Conservation (phyloP, 108 stramenopile species). For the Epithemia pelagica region DNA sequence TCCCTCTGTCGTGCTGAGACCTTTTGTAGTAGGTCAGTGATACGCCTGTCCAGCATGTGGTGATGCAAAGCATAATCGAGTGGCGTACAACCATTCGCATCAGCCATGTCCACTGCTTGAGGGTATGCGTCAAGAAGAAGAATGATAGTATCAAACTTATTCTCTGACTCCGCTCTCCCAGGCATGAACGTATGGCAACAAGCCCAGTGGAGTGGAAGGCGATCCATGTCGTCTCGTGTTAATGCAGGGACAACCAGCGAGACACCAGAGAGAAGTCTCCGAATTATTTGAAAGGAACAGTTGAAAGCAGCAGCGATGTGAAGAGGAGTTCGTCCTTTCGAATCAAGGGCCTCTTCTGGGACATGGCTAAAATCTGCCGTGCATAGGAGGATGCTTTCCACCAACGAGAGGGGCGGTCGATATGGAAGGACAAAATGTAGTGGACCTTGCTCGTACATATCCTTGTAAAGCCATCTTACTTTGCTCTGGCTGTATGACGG, state of each 20-base stretch:
- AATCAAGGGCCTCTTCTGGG: constrained; percentile 11
- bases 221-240: constrained; percentile 1
- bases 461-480: neutral
- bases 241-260: neutral
- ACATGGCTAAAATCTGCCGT: neutral
- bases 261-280: neutral
- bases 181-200: neutral
- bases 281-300: neutral
- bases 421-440: constrained; percentile 1
- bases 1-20: neutral
- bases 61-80: neutral
- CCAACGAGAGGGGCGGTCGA: neutral
- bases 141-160: constrained; percentile 2
- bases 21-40: neutral
- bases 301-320: constrained; percentile 3
- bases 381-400: constrained; percentile 1
- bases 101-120: constrained; percentile 1
- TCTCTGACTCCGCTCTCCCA: constrained; percentile 4
- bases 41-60: neutral
- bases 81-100: neutral
- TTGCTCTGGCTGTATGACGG: neutral
- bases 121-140: constrained; percentile 6
- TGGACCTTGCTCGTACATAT: constrained; percentile 5
- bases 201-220: constrained; percentile 5
- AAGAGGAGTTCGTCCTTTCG: constrained; percentile 3